Percentiles rank a stretch among this genome's conserved stretches.
Conservation (phyloP, 352 stramenopile genomes). For the Globisporangium megalacanthum region DNA sequence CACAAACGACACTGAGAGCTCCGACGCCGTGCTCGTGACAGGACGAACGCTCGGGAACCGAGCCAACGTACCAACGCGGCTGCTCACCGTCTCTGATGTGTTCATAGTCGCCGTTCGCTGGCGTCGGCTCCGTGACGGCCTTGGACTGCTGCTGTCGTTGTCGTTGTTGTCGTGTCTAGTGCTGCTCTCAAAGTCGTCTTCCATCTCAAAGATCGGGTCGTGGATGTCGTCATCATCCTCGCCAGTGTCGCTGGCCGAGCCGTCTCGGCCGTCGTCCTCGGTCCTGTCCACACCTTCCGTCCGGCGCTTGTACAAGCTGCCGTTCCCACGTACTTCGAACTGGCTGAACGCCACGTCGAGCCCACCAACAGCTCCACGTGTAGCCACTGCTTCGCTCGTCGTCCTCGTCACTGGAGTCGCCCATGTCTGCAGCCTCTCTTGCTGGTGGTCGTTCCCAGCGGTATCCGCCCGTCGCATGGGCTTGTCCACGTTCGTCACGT, state of each 20-base stretch:
- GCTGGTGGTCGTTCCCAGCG: slow-evolving; percentile 1
- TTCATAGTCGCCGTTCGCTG: slow-evolving; percentile 12
- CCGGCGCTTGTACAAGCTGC: slow-evolving; percentile 5
- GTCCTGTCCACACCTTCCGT: slow-evolving; percentile 33
- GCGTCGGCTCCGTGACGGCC: slow-evolving; percentile 2
- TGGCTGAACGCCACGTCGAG: slow-evolving; percentile 11
- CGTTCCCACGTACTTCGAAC: slow-evolving; percentile 14
- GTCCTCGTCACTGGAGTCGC: slow-evolving; percentile 54
- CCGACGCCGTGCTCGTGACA: slow-evolving; percentile 12
- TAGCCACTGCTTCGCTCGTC: slow-evolving; percentile 31
- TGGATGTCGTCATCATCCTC: slow-evolving; percentile 23
- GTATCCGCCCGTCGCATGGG: neutral
- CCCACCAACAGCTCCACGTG: slow-evolving; percentile 1
- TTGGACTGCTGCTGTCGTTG: slow-evolving; percentile 1
- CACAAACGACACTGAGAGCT: slow-evolving; percentile 60
- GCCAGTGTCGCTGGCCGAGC: slow-evolving; percentile 24
- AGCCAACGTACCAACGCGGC: slow-evolving; percentile 7
- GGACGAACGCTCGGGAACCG: slow-evolving; percentile 16
- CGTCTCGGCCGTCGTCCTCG: slow-evolving; percentile 34
- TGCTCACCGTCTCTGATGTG: slow-evolving; percentile 5
- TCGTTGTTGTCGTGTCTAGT: slow-evolving; percentile 11
- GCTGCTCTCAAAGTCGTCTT: slow-evolving; percentile 34
- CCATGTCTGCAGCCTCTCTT: slow-evolving; percentile 47
- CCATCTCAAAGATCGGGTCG: slow-evolving; percentile 78
- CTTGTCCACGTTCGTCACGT: neutral